phyloP scores from a whole-genome alignment of 768 basidiomycete species.

The Kwoniella heveanensis region DNA sequence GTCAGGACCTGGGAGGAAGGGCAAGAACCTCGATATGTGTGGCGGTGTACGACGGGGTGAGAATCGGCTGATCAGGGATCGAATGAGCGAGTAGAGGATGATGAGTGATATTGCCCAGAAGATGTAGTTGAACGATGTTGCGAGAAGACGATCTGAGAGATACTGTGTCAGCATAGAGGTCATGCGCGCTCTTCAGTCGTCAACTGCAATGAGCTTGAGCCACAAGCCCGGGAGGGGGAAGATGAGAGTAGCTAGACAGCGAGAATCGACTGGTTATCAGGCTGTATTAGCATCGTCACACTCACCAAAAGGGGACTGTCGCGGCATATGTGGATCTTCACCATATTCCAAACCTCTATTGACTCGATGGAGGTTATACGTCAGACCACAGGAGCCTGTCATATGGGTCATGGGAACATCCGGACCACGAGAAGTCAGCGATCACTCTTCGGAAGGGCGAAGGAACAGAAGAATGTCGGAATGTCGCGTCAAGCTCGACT shows the following conservation, averaged over 20 bases:
- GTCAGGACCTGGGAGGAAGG: slow-evolving; percentile 18
- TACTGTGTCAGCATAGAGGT: neutral
- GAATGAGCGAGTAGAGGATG: slow-evolving; percentile 62
- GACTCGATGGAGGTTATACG: slow-evolving; percentile 77
- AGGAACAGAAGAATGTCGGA: no score
- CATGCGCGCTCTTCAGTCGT: no score
- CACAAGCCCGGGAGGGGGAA: neutral
- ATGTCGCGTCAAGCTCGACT: no score
- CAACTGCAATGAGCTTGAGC: no score
- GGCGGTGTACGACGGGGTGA: slow-evolving; percentile 52
- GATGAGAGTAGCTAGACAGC: neutral
- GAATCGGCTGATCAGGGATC: slow-evolving; percentile 61
- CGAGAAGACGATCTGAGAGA: slow-evolving; percentile 17
- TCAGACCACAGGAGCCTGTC: slow-evolving; percentile 84
- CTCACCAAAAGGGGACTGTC: slow-evolving; percentile 16
- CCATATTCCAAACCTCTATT: slow-evolving; percentile 37
- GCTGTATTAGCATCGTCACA: no score
- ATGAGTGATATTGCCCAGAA: slow-evolving; percentile 4
- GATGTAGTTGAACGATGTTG: slow-evolving; percentile 14
- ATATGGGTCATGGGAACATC: no score
- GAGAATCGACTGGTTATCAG: neutral
- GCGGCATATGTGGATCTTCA: slow-evolving; percentile 25
- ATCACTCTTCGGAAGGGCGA: no score
- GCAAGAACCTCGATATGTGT: slow-evolving; percentile 45
- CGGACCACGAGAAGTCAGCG: no score